Percentiles rank a stretch among this genome's conserved stretches.
Evolutionary conservation across 345 rosid species (phyloP).

Genomic region (Salix udensis): DNA sequence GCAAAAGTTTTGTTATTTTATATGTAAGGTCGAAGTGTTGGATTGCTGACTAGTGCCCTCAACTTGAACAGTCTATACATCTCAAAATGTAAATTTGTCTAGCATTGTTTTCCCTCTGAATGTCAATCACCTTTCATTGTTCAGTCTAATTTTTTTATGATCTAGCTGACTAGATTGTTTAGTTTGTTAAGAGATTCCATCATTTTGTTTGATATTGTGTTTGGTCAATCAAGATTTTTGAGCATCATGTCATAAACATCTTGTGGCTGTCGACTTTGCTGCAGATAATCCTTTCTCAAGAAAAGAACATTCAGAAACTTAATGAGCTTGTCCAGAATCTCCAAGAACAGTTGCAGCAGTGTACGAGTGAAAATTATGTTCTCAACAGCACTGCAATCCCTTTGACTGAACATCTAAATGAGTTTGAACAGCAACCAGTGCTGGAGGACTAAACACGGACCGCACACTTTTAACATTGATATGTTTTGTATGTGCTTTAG

Average conservation of each 20-base stretch:
- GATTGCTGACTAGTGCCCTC: not conserved
- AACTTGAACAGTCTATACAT: not conserved
- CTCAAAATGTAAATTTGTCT: not conserved
- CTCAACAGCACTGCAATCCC: conserved; percentile 28
- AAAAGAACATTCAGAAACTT: conserved; percentile 63
- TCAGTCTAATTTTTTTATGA: not conserved
- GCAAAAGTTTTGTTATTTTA: not conserved
- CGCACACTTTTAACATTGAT: conserved; percentile 5
- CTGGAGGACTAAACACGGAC: conserved; percentile 39
- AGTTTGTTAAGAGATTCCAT: not conserved
- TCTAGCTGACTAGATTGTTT: not conserved
- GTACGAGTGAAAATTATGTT: conserved; percentile 43
- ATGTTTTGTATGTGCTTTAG: conserved; percentile 23
- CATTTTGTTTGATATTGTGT: not conserved
- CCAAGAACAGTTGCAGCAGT: conserved; percentile 46
- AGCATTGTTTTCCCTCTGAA: not conserved
- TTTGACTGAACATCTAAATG: conserved; percentile 39
- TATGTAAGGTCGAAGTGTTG: not conserved
- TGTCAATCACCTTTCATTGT: not conserved
- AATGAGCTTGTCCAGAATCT: conserved; percentile 54
- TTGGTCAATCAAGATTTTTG: not conserved
- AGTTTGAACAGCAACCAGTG: conserved; percentile 43
- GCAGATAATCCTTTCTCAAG: conserved; percentile 73
- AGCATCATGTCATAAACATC: not conserved
- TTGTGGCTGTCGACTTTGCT: conserved; percentile 4